Evolutionary conservation across 2,329 filamentous ascomycete species (phyloP).

Genomic region (Neocatenulostroma microsporum): DNA sequence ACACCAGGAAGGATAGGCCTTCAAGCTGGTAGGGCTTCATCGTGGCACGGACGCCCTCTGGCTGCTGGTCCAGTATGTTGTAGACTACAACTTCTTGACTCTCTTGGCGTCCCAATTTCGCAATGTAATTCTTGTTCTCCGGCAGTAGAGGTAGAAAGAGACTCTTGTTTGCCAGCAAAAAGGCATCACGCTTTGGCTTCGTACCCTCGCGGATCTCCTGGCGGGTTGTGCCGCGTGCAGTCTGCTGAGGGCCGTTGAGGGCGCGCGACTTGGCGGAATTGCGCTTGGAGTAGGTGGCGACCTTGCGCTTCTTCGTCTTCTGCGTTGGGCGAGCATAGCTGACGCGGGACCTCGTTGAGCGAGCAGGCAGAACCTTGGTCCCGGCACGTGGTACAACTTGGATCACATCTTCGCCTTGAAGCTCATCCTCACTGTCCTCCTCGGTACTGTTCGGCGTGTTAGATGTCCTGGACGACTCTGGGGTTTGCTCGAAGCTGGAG

Average conservation of each 20-base stretch:
- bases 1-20: slow-evolving; percentile 44
- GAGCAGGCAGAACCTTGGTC: slow-evolving; percentile 19
- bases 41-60: slow-evolving; percentile 37
- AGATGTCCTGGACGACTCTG: slow-evolving; percentile 10
- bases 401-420: slow-evolving; percentile 17
- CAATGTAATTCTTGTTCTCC: slow-evolving; percentile 35
- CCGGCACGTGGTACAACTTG: slow-evolving; percentile 13
- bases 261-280: slow-evolving; percentile 9
- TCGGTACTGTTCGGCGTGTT: not conserved
- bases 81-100: slow-evolving; percentile 31
- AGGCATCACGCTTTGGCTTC: slow-evolving; percentile 39
- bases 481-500: slow-evolving; percentile 9
- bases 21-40: slow-evolving; percentile 48
- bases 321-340: slow-evolving; percentile 17
- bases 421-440: slow-evolving; percentile 18
- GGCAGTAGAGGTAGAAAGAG: slow-evolving; percentile 43
- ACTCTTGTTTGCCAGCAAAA: slow-evolving; percentile 39
- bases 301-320: slow-evolving; percentile 2
- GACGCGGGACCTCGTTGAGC: slow-evolving; percentile 19
- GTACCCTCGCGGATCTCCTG: slow-evolving; percentile 36
- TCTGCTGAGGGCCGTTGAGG: slow-evolving; percentile 20
- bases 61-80: slow-evolving; percentile 36
- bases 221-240: slow-evolving; percentile 35
- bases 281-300: slow-evolving; percentile 6
- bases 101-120: slow-evolving; percentile 27